Evolutionary conservation across 495 filamentous ascomycete genomes (phyloP).

Genomic region (Annulohypoxylon bovei): DNA sequence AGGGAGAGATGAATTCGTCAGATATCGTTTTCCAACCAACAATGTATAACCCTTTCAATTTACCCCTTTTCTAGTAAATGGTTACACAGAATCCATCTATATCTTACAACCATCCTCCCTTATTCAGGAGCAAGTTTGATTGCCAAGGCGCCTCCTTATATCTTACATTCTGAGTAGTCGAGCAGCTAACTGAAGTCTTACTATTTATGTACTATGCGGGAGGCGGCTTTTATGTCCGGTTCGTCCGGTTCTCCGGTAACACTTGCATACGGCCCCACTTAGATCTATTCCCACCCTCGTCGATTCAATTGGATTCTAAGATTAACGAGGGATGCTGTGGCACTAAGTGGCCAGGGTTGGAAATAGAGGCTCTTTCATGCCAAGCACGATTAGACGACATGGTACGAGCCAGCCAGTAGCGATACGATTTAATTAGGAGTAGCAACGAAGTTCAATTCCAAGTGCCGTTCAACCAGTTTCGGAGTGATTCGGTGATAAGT

Average conservation of each 20-base stretch:
- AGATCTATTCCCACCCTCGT: not conserved
- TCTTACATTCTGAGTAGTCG: not conserved
- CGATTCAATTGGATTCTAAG: not conserved
- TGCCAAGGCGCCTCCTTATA: not conserved
- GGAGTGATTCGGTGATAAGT: not conserved
- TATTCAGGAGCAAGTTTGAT: not conserved
- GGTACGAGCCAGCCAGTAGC: not conserved
- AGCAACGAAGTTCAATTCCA: not conserved
- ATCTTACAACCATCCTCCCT: not conserved
- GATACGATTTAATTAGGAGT: not conserved
- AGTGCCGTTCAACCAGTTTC: not conserved
- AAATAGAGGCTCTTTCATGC: not conserved
- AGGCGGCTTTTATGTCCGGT: not conserved
- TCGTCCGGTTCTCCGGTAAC: not conserved
- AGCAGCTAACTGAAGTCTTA: not conserved
- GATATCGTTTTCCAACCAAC: not conserved
- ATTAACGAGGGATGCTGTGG: not conserved
- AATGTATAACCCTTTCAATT: not conserved
- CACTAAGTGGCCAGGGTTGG: not conserved
- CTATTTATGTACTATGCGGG: no score
- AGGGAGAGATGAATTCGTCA: not conserved
- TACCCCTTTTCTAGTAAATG: not conserved
- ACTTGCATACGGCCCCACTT: not conserved
- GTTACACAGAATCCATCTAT: not conserved
- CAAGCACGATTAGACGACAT: not conserved